phyloP scores from a whole-genome alignment of 2,329 filamentous ascomycete species.

The Cercospora sesami region DNA sequence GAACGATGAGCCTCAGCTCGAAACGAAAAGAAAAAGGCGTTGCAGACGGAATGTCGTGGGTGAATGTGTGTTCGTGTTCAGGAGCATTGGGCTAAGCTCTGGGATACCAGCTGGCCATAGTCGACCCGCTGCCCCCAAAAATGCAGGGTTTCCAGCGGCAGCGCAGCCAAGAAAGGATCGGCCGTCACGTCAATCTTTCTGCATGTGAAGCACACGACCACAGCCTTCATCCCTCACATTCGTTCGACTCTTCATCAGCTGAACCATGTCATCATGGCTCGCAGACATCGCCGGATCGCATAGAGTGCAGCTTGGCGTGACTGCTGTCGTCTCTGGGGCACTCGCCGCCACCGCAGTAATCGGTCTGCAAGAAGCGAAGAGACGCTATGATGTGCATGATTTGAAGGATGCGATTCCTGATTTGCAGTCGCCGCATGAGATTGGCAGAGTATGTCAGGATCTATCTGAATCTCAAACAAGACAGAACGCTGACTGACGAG shows the following conservation, averaged over 20 bases:
- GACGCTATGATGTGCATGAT: conserved; percentile 56
- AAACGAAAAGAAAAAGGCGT: conserved; percentile 7
- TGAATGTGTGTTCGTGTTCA: not conserved
- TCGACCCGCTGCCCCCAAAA: not conserved
- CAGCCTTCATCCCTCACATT: not conserved
- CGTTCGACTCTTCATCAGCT: not conserved
- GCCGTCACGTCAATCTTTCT: conserved; percentile 5
- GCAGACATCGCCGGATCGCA: conserved; percentile 48
- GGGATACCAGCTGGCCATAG: not conserved
- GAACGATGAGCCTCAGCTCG: conserved; percentile 5
- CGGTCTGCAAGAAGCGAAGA: conserved; percentile 57
- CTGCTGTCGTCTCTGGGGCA: conserved; percentile 60
- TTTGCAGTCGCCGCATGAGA: conserved; percentile 52
- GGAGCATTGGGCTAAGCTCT: conserved; percentile 7
- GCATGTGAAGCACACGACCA: conserved; percentile 3
- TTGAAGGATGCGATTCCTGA: conserved; percentile 63
- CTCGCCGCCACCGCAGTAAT: conserved; percentile 56
- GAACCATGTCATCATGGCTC: conserved; percentile 40
- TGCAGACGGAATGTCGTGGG: not conserved
- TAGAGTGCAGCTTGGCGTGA: conserved; percentile 65
- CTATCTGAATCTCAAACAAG: not conserved
- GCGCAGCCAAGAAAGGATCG: conserved; percentile 2
- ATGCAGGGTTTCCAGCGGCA: not conserved
- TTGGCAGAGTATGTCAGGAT: conserved; percentile 49
- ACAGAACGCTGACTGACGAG: conserved; percentile 41